Conservation (phyloP, 257 asterid genomes). For the Ehretia macrophylla region DNA sequence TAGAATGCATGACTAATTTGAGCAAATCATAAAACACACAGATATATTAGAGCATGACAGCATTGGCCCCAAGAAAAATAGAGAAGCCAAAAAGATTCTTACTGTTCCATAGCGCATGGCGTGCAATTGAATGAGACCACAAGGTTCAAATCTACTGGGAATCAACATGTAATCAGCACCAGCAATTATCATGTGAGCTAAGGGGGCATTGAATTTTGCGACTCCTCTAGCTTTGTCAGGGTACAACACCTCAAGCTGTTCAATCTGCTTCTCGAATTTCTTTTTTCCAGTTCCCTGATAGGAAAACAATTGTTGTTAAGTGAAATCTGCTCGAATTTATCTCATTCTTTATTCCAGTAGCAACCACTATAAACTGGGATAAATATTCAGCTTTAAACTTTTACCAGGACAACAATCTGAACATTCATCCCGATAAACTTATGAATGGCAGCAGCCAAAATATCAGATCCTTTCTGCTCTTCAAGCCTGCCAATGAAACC, state of each 20-base stretch:
- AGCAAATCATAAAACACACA: background rate
- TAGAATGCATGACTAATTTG: constrained; percentile 2
- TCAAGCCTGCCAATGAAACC: constrained; percentile 98
- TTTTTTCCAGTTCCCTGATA: constrained; percentile 91
- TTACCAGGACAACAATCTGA: constrained; percentile 84
- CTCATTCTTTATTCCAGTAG: background rate
- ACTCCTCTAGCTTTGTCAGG: constrained; percentile 86
- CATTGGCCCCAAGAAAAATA: background rate
- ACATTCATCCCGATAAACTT: constrained; percentile 61
- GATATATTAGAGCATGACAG: background rate
- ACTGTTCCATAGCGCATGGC: constrained; percentile 99
- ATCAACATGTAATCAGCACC: constrained; percentile 83
- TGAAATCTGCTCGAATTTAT: background rate
- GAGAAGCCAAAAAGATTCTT: constrained; percentile 19
- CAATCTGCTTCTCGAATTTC: constrained; percentile 70
- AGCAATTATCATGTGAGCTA: constrained; percentile 88
- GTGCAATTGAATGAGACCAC: constrained; percentile 95
- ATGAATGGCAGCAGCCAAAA: constrained; percentile 78
- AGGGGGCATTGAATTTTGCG: constrained; percentile 77
- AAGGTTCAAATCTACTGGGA: constrained; percentile 96
- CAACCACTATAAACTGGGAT: background rate
- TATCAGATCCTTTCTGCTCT: constrained; percentile 97
- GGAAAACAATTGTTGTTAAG: background rate
- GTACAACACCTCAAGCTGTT: constrained; percentile 79
- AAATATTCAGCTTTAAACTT: constrained; percentile 23